Base-by-base conservation (phyloP, 2,329 filamentous ascomycete genomes). In the Leptographium galeiforme region DNA sequence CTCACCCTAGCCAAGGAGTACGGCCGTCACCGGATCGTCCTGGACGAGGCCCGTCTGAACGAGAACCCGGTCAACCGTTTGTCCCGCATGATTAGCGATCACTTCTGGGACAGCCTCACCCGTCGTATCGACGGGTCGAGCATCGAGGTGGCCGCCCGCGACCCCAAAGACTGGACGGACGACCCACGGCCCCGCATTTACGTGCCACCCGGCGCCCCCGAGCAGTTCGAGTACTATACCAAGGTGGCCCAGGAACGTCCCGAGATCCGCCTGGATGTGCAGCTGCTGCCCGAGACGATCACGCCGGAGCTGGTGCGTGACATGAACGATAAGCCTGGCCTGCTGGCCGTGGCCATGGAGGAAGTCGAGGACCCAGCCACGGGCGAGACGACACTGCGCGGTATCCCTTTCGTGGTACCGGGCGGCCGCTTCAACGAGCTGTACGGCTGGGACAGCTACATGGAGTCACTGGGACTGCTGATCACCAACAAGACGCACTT, bases 391-490 rank as follows among this genome's bases (percentile, higher is more conserved):
- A 85, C 85, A 4, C 72, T 94, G 43, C 76, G 77, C 39, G 93
- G 93, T 4, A 75, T 94, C 55, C 91, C 93, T 0, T 98, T 97
- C 62, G 89, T 97, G n/a, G 93, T 98, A 4, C 93, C 93, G 0
- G 93, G 93, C 56, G 93, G 93, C 30, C 82, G 93, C 34, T 98
- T 98, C 81, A 98, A 98, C 68, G 93, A 98, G 68, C 71, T 98
- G 25, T 98, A 98, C 66, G 91, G 91, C 48, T 98, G 93, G 93
- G 93, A 98, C 69, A 96, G 89, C 66, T 98, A 97, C 73, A 97
- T 98, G 89, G 88, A 91, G 67, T 93, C 91, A 6, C 75, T 97
- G 4, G 93, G 93, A 18, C 76, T 98, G 55, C 73, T 97, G 55
- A 81, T 89, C 61, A 89, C 91, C 64, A 87, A 93, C 64, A 83